These are phyloP conservation scores for Irpex sp. DNA, from an alignment of 1,284 basidiomycete species.

Conservation along the genomic window DNA sequence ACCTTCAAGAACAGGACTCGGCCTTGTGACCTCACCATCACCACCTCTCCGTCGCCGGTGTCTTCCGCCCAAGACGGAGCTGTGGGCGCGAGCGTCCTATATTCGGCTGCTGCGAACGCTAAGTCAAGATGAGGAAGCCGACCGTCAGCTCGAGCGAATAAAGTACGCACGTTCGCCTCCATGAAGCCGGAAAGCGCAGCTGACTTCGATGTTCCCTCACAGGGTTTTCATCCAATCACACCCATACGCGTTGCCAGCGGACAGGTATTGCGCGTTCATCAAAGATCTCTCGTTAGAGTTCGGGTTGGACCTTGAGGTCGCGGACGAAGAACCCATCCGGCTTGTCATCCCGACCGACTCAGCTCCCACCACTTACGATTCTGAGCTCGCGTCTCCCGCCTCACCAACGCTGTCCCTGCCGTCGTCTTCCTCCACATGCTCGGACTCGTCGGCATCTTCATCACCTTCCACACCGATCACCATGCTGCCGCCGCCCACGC, in stretches of 20 bases:
- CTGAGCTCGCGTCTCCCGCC: background rate
- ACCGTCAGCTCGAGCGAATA: conserved; percentile 4
- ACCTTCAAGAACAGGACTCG: background rate
- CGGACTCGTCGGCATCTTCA: conserved; percentile 4
- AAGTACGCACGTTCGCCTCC: background rate
- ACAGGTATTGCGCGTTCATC: conserved; percentile 10
- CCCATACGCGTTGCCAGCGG: conserved; percentile 14
- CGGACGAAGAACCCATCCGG: background rate
- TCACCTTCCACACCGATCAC: background rate
- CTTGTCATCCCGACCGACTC: background rate
- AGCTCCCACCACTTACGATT: background rate
- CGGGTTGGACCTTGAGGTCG: background rate
- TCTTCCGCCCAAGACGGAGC: conserved; percentile 12
- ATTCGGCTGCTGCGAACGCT: conserved; percentile 7
- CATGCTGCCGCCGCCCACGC: background rate
- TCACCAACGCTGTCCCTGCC: conserved; percentile 1
- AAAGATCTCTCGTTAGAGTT: conserved; percentile 9
- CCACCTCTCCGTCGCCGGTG: background rate
- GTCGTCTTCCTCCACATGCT: conserved; percentile 3
- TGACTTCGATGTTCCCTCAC: background rate
- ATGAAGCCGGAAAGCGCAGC: no score
- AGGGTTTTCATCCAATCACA: conserved; percentile 10
- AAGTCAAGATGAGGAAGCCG: background rate
- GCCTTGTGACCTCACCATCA: background rate
- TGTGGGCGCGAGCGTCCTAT: conserved; percentile 14